Percentiles rank a stretch among this genome's conserved stretches.
Evolutionary conservation across 805 yeast genomes (phyloP).

Genomic region (Myxozyma melibiosi): DNA sequence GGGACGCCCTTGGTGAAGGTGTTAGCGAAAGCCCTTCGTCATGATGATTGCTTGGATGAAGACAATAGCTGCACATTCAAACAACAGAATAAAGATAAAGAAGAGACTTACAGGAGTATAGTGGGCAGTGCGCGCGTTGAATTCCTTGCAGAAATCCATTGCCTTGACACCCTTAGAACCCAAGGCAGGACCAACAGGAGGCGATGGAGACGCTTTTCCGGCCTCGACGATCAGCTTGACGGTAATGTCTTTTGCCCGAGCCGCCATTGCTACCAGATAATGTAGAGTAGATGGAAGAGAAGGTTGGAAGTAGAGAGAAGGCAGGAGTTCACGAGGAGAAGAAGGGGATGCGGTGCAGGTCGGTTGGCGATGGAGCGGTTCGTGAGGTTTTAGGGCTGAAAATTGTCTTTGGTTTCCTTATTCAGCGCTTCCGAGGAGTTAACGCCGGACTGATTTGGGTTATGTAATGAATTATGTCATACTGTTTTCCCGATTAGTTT

Average conservation of each 20-base stretch:
- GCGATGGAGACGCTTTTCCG: constrained; percentile 97
- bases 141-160: constrained; percentile 96
- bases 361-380: neutral
- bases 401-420: no score
- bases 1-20: constrained; percentile 88
- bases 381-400: neutral
- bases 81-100: neutral
- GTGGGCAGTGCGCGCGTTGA: constrained; percentile 93
- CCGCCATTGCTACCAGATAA: constrained; percentile 10
- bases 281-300: neutral
- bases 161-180: constrained; percentile 99
- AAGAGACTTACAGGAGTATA: constrained; percentile 53
- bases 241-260: constrained; percentile 55
- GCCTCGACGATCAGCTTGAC: constrained; percentile 94
- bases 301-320: neutral
- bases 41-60: neutral
- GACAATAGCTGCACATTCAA: neutral
- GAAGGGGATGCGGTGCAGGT: neutral
- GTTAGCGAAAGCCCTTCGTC: neutral
- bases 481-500: no score
- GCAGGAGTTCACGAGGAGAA: neutral
- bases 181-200: constrained; percentile 98
- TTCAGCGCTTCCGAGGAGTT: neutral
- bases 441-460: neutral
- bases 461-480: neutral